Base-by-base conservation (phyloP, 306 rosid genomes). In the Vigna radiata region DNA sequence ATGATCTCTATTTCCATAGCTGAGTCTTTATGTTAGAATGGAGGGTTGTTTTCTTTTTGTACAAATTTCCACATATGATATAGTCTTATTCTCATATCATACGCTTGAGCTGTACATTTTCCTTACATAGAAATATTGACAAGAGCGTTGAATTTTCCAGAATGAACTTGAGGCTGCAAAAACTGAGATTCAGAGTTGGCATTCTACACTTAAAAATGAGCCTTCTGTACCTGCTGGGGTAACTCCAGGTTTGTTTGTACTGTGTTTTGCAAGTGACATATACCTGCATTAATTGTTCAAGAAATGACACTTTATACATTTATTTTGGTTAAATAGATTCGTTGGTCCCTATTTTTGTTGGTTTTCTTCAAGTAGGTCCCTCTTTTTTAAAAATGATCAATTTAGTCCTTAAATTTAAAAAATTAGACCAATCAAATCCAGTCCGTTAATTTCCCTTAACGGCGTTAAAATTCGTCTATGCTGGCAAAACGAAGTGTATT, bases 121-220 rank as follows among this genome's bases (percentile, higher is more conserved):
- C 18, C 62, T 56, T 74, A 64, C 52, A 39, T 63, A 19, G 4
- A 58, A 31, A 14, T 18, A 6, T 68, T 72, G 63, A 53, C 72
- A 27, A 29, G 56, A 66, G 49, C 31, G 8, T 50, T 82, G 76
- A 70, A 68, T 85, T 67, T 85, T 81, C 49, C 89, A 94, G 95
- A 84, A 68, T 44, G 95, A 90, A 80, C 95, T 89, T 53, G 98
- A 84, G 80, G 89, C 79, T 81, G 88, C 96, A 36, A 92, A 87
- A 82, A 82, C 85, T 18, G 94, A 90, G 86, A 91, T 92, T 84
- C 86, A 83, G 41, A 90, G 80, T 56, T 94, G 98, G 97, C 93
- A 71, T 76, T 86, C 89, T 68, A 80, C 97, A 60, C 89, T 94
- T 81, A 88, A 88, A 77, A 86, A 84, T 77, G 97, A 92, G 68